Evolutionary conservation across 768 basidiomycete species (phyloP).

Genomic region (Galerina sulciceps): DNA sequence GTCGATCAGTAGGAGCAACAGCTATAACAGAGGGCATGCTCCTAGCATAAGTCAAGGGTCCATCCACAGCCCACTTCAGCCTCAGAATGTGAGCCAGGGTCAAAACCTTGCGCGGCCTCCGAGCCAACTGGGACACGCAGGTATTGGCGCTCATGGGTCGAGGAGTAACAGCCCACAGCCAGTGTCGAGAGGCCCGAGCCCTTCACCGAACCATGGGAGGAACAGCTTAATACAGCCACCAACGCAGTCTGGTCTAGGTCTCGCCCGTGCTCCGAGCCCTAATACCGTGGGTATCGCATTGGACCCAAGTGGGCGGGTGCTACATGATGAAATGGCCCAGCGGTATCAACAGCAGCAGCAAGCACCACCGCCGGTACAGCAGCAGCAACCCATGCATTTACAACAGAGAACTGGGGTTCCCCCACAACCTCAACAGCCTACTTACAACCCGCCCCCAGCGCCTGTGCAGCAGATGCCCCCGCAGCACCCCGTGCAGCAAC

Average conservation of each 20-base stretch:
- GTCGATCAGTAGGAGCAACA: constrained; percentile 59
- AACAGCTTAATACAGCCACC: constrained; percentile 47
- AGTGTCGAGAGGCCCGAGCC: constrained; percentile 58
- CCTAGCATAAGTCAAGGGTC: constrained; percentile 22
- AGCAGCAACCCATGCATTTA: constrained; percentile 27
- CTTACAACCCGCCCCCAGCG: constrained; percentile 32
- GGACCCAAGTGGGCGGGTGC: constrained; percentile 79
- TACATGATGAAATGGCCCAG: constrained; percentile 80
- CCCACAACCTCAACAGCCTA: constrained; percentile 30
- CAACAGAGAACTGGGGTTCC: constrained; percentile 32
- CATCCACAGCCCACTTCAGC: constrained; percentile 19
- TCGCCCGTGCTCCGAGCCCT: constrained; percentile 62
- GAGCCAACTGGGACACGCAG: constrained; percentile 57
- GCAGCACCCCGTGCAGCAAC: constrained; percentile 28
- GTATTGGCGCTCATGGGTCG: too few relatives aligned
- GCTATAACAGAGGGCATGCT: constrained; percentile 27
- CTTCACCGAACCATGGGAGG: constrained; percentile 21
- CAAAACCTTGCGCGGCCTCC: constrained; percentile 53
- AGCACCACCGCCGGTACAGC: constrained; percentile 33
- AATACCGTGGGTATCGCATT: constrained; percentile 84
- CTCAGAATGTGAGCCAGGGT: constrained; percentile 29
- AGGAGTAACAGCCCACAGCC: constrained; percentile 47
- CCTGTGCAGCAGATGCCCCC: constrained; percentile 24
- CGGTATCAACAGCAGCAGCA: constrained; percentile 49
- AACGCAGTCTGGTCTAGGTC: constrained; percentile 24